These are phyloP conservation scores for Fusarium guadeloupense DNA, from an alignment of 2,329 filamentous ascomycete species.

Conservation along the genomic window DNA sequence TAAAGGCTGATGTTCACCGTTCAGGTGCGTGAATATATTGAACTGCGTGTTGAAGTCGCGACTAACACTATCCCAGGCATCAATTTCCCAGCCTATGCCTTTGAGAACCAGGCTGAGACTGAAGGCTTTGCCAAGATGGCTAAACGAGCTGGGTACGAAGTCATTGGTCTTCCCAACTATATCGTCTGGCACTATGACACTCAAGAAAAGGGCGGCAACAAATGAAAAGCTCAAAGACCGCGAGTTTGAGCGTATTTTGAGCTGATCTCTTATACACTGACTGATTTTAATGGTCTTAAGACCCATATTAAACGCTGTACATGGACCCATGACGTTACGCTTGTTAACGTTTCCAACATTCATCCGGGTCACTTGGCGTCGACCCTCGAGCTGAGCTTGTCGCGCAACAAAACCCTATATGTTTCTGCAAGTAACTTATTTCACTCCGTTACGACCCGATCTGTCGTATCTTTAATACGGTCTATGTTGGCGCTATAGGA, in stretches of 20 bases:
- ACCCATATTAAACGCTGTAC: slow-evolving; percentile 12
- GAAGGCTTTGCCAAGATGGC: slow-evolving; percentile 99
- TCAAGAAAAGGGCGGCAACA: slow-evolving; percentile 89
- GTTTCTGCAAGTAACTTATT: slow-evolving; percentile 3
- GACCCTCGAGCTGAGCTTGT: slow-evolving; percentile 9
- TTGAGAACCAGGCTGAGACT: slow-evolving; percentile 98
- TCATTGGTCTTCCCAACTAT: slow-evolving; percentile 94
- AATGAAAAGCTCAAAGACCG: slow-evolving; percentile 51
- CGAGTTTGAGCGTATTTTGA: slow-evolving; percentile 2
- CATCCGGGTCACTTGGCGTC: neutral
- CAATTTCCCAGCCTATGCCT: slow-evolving; percentile 96
- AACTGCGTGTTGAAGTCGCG: neutral
- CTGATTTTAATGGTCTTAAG: neutral
- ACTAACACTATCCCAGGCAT: slow-evolving; percentile 69
- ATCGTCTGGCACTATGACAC: slow-evolving; percentile 99
- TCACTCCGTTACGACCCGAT: slow-evolving; percentile 8
- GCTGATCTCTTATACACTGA: slow-evolving; percentile 5
- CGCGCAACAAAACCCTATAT: slow-evolving; percentile 1
- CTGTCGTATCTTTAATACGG: slow-evolving; percentile 26
- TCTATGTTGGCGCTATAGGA: slow-evolving; percentile 33
- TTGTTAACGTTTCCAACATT: slow-evolving; percentile 35
- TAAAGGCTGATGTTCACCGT: slow-evolving; percentile 97
- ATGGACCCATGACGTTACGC: slow-evolving; percentile 32
- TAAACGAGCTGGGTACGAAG: slow-evolving; percentile 91
- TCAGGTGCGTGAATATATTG: slow-evolving; percentile 68